A percentile compares a stretch with the other conserved stretches of the same genome.
These are phyloP conservation scores for Lipomyces japonicus DNA, from an alignment of 805 yeast genomes.

Conservation along the genomic window DNA sequence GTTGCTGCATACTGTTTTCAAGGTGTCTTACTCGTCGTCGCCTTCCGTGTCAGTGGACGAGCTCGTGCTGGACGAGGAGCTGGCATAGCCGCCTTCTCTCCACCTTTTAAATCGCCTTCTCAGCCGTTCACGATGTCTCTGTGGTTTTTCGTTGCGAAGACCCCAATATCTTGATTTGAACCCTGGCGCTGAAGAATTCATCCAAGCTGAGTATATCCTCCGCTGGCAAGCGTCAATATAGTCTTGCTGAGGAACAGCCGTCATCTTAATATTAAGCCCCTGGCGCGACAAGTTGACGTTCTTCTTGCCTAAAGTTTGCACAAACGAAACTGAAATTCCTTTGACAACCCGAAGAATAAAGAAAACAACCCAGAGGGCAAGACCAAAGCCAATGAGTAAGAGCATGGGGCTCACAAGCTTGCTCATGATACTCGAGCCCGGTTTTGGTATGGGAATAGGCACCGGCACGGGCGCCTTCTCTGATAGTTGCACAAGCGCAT, in stretches of 20 bases:
- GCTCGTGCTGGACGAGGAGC: neutral
- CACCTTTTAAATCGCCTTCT: neutral
- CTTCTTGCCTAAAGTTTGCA: neutral
- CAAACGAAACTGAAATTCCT: neutral
- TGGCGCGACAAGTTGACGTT: neutral
- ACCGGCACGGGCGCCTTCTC: neutral
- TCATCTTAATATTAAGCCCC: slow-evolving; percentile 4
- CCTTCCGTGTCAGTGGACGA: neutral
- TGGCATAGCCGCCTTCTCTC: neutral
- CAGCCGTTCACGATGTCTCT: neutral
- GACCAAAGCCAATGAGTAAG: neutral
- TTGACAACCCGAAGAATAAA: neutral
- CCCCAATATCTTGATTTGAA: slow-evolving; percentile 5
- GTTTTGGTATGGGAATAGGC: neutral
- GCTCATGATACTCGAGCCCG: neutral
- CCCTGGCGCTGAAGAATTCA: slow-evolving; percentile 7
- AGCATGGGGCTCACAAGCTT: neutral
- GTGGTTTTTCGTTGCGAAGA: neutral
- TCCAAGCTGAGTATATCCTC: neutral
- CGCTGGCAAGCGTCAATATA: slow-evolving; percentile 4
- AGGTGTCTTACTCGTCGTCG: neutral
- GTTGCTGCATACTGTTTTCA: neutral
- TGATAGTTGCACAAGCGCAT: neutral
- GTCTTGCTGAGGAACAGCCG: slow-evolving; percentile 7
- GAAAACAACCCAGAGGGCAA: neutral